Conservation (phyloP, 257 asterid genomes). For the Ehretia macrophylla region DNA sequence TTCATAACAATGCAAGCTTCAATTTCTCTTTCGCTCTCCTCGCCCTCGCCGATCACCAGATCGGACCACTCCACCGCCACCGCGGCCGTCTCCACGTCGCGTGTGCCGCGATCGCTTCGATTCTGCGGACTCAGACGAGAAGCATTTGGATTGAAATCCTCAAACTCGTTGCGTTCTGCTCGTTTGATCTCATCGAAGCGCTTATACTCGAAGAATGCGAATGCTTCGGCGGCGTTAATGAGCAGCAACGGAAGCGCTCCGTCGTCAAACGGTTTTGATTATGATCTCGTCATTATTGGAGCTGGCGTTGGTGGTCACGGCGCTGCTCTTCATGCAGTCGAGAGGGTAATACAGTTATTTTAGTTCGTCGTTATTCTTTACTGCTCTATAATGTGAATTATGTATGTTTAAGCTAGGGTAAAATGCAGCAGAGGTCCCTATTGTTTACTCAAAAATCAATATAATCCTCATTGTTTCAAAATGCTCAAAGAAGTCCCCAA, state of each 20-base stretch:
- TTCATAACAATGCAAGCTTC: constrained; percentile 55
- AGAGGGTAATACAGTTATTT: constrained; percentile 41
- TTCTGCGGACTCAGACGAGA: constrained; percentile 84
- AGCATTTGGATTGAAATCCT: constrained; percentile 36
- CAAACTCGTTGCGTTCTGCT: constrained; percentile 25
- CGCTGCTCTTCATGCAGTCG: constrained; percentile 96
- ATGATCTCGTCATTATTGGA: constrained; percentile 92
- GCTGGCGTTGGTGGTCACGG: constrained; percentile 99
- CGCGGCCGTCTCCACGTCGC: constrained; percentile 17
- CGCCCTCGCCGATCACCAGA: constrained; percentile 47
- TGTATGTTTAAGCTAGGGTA: no score
- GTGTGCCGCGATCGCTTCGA: constrained; percentile 62
- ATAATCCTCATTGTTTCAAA: no score
- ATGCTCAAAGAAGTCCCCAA: no score
- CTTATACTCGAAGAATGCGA: constrained; percentile 32
- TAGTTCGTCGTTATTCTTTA: neutral
- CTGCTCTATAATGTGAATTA: neutral
- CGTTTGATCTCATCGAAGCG: constrained; percentile 27
- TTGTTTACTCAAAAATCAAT: constrained; percentile 1
- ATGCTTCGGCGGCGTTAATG: constrained; percentile 28
- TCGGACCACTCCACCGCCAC: constrained; percentile 27
- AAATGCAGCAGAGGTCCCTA: no score
- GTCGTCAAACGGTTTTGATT: constrained; percentile 57
- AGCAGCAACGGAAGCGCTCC: constrained; percentile 41
- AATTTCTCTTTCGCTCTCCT: constrained; percentile 52